A percentile compares a stretch with the other conserved stretches of the same genome.
These are phyloP conservation scores for Mycosarcoma maydis DNA, from an alignment of 1,284 basidiomycete species.

Conservation along the genomic window DNA sequence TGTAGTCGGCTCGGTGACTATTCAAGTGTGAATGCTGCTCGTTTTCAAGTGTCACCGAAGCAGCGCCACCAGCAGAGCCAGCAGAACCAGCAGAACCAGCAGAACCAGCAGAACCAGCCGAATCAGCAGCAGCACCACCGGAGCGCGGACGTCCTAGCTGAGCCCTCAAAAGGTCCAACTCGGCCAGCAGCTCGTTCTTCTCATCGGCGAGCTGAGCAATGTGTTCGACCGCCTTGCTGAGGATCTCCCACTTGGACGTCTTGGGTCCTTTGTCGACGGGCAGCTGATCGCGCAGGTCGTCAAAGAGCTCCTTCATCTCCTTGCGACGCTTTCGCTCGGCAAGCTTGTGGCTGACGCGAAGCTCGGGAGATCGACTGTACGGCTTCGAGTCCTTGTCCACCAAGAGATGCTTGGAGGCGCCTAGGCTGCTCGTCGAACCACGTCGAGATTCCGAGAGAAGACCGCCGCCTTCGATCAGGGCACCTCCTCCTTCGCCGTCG, in stretches of 20 bases:
- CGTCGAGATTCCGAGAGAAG: slow-evolving; percentile 35
- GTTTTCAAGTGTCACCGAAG: neutral
- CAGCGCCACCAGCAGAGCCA: neutral
- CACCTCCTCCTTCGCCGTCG: slow-evolving; percentile 43
- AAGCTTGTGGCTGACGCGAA: slow-evolving; percentile 64
- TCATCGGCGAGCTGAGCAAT: slow-evolving; percentile 41
- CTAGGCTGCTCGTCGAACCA: slow-evolving; percentile 23
- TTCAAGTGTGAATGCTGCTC: slow-evolving; percentile 1
- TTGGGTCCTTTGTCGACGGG: slow-evolving; percentile 63
- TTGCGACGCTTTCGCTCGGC: slow-evolving; percentile 64
- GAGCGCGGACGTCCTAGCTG: slow-evolving; percentile 15
- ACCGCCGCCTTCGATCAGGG: slow-evolving; percentile 25
- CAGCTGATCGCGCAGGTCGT: slow-evolving; percentile 62
- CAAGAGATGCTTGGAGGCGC: slow-evolving; percentile 18
- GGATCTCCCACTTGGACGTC: slow-evolving; percentile 65
- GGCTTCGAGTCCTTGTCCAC: slow-evolving; percentile 62
- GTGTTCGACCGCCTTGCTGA: slow-evolving; percentile 55
- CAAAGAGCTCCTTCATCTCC: slow-evolving; percentile 67
- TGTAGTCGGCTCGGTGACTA: slow-evolving; percentile 18
- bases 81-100: no score
- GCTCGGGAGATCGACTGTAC: slow-evolving; percentile 62
- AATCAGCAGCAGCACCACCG: neutral
- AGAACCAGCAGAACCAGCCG: no score
- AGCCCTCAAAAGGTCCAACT: slow-evolving; percentile 23
- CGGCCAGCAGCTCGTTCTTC: slow-evolving; percentile 25